A percentile compares a stretch with the other conserved stretches of the same genome.
These are phyloP conservation scores for Bullera alba DNA, from an alignment of 768 basidiomycete genomes.

Conservation along the genomic window DNA sequence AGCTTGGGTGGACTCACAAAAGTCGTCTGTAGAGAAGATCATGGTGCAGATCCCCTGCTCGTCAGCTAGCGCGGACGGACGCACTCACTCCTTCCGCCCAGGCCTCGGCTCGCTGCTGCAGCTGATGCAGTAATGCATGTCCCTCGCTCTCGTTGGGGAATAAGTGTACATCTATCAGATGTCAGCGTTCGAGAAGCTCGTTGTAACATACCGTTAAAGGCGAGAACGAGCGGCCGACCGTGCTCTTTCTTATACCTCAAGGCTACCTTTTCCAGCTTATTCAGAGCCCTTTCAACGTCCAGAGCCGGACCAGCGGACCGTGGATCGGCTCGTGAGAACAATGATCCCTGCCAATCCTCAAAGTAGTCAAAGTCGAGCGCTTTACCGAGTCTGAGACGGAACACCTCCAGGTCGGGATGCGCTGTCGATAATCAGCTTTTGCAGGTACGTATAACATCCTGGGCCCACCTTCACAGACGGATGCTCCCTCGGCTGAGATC, in stretches of 20 bases:
- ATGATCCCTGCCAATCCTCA: conserved; percentile 55
- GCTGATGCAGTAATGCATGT: conserved; percentile 68
- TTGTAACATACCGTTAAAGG: conserved; percentile 63
- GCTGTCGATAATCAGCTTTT: conserved; percentile 44
- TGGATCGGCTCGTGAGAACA: conserved; percentile 78
- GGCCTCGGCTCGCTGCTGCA: conserved; percentile 76
- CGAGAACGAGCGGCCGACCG: conserved; percentile 66
- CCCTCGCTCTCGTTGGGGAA: conserved; percentile 65
- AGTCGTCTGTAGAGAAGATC: conserved; percentile 74
- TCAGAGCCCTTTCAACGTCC: conserved; percentile 77
- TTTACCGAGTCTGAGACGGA: conserved; percentile 71
- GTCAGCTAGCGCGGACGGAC: neutral
- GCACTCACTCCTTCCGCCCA: conserved; percentile 71
- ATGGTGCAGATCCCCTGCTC: conserved; percentile 61
- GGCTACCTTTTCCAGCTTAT: conserved; percentile 75
- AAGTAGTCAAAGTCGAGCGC: conserved; percentile 79
- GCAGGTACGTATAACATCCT: neutral
- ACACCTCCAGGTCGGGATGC: conserved; percentile 79
- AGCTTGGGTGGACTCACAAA: conserved; percentile 49
- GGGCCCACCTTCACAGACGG: conserved; percentile 54
- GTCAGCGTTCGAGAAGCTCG: neutral
- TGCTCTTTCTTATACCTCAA: conserved; percentile 56
- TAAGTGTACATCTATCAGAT: conserved; percentile 42
- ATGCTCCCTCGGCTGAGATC: conserved; percentile 59
- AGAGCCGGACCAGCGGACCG: conserved; percentile 74